A percentile compares a stretch with the other conserved stretches of the same genome.
Evolutionary conservation across 805 yeast species (phyloP).

Genomic region (Nakazawaea sp.): DNA sequence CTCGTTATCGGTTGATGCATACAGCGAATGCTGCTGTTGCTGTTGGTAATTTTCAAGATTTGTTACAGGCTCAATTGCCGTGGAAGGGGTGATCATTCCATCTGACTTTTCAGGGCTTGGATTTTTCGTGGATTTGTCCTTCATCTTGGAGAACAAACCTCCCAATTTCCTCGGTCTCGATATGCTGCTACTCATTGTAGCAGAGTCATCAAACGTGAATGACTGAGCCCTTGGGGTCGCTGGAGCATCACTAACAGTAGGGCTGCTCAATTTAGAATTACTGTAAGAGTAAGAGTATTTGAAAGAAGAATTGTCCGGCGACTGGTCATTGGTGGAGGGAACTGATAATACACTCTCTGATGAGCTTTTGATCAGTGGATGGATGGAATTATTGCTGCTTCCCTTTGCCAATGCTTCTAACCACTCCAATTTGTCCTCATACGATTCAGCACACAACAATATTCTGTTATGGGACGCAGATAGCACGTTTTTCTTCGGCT

Average conservation of each 20-base stretch:
- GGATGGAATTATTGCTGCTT: background rate
- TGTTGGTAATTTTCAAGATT: slow-evolving; percentile 8
- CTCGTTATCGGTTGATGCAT: no score
- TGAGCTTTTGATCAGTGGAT: slow-evolving; percentile 1
- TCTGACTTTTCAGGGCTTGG: slow-evolving; percentile 6
- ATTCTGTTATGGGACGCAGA: slow-evolving; percentile 22
- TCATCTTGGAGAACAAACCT: slow-evolving; percentile 9
- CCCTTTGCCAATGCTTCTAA: slow-evolving; percentile 28
- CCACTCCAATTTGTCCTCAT: slow-evolving; percentile 72
- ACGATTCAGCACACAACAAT: slow-evolving; percentile 72
- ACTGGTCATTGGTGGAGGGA: slow-evolving; percentile 1
- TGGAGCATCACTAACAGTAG: slow-evolving; percentile 2
- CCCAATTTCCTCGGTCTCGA: slow-evolving; percentile 9
- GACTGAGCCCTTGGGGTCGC: slow-evolving; percentile 6
- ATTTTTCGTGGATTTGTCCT: slow-evolving; percentile 1
- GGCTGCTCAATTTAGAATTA: slow-evolving; percentile 5
- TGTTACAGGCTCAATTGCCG: slow-evolving; percentile 7
- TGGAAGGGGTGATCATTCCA: slow-evolving; percentile 1
- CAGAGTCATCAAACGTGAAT: slow-evolving; percentile 1
- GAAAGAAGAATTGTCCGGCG: slow-evolving; percentile 1
- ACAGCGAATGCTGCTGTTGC: slow-evolving; percentile 4
- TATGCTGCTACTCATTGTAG: slow-evolving; percentile 7
- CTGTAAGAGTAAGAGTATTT: slow-evolving; percentile 1
- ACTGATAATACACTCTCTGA: slow-evolving; percentile 1
- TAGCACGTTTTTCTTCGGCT: slow-evolving; percentile 28